Percentiles rank a stretch among this genome's conserved stretches.
Evolutionary conservation across 495 filamentous ascomycete species (phyloP).

Genomic region (Penicillium simplicissimum): DNA sequence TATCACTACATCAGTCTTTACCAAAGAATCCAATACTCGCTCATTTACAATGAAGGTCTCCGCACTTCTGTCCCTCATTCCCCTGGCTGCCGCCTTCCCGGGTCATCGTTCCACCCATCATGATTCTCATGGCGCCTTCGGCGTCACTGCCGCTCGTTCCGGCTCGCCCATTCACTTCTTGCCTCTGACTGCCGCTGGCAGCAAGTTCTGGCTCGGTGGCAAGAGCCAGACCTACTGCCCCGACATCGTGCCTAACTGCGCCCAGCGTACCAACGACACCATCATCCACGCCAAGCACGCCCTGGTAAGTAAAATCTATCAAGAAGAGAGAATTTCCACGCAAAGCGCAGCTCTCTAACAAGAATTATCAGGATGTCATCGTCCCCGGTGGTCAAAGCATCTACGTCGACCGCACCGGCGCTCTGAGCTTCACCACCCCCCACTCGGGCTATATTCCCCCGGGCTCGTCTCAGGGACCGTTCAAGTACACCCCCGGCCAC

Average conservation of each 20-base stretch:
- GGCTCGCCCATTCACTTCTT: slow-evolving; percentile 37
- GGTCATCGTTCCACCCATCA: slow-evolving; percentile 7
- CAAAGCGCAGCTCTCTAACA: slow-evolving; percentile 2
- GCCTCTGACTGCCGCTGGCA: slow-evolving; percentile 33
- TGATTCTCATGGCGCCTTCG: slow-evolving; percentile 22
- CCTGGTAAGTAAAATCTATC: slow-evolving; percentile 15
- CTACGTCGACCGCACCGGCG: slow-evolving; percentile 56
- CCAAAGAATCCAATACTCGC: neutral
- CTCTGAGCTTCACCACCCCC: slow-evolving; percentile 54
- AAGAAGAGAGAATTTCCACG: neutral
- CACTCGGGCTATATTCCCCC: slow-evolving; percentile 56
- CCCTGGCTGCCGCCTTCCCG: slow-evolving; percentile 28
- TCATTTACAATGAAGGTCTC: slow-evolving; percentile 32
- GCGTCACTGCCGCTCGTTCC: slow-evolving; percentile 36
- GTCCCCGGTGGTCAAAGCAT: slow-evolving; percentile 64
- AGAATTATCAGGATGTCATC: slow-evolving; percentile 38
- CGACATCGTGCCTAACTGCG: slow-evolving; percentile 22
- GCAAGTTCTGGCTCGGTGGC: slow-evolving; percentile 38
- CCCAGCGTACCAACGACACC: slow-evolving; percentile 35
- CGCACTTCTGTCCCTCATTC: slow-evolving; percentile 25
- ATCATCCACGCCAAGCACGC: slow-evolving; percentile 27
- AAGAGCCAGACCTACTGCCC: slow-evolving; percentile 34
- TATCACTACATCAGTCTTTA: neutral
- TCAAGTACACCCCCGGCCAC: slow-evolving; percentile 31
- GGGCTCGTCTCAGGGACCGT: slow-evolving; percentile 48